These are phyloP conservation scores for Triangularia verruculosa DNA, from an alignment of 2,329 filamentous ascomycete species.

Conservation along the genomic window DNA sequence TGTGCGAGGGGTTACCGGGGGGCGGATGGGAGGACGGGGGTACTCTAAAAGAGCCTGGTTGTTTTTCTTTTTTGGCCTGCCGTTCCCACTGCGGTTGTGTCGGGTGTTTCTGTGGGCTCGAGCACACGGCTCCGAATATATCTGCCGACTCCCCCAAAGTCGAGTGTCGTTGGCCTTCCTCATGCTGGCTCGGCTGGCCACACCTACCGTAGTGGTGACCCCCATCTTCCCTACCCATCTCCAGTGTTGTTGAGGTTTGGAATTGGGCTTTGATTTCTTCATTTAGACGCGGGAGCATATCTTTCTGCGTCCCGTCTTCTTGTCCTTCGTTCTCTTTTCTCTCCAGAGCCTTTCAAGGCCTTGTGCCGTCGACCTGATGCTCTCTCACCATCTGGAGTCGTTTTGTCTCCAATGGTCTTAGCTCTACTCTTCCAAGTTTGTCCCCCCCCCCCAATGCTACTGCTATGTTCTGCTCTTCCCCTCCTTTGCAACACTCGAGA, in stretches of 20 bases:
- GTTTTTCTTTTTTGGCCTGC: background rate
- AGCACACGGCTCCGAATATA: constrained; percentile 25
- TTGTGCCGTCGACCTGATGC: constrained; percentile 21
- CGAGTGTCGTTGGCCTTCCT: constrained; percentile 14
- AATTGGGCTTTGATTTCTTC: constrained; percentile 9
- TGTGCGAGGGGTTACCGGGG: background rate
- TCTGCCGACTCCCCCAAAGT: constrained; percentile 21
- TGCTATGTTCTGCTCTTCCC: background rate
- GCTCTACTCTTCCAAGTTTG: constrained; percentile 17
- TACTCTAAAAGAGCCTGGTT: background rate
- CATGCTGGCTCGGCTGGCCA: constrained; percentile 20
- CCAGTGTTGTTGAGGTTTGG: background rate
- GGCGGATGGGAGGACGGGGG: background rate
- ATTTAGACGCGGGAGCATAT: constrained; percentile 20
- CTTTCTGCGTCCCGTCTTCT: constrained; percentile 17
- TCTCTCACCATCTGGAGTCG: constrained; percentile 16
- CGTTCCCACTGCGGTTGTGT: constrained; percentile 1
- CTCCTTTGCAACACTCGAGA: background rate
- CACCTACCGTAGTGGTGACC: constrained; percentile 20
- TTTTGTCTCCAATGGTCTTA: constrained; percentile 15
- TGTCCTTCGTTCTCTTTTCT: constrained; percentile 12
- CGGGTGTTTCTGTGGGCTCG: constrained; percentile 17
- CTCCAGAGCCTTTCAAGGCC: constrained; percentile 5
- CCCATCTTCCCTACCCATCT: constrained; percentile 11
- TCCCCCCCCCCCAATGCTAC: constrained; percentile 17